Base-by-base conservation (phyloP, 768 basidiomycete species). In the Rubroboletus satanas region DNA sequence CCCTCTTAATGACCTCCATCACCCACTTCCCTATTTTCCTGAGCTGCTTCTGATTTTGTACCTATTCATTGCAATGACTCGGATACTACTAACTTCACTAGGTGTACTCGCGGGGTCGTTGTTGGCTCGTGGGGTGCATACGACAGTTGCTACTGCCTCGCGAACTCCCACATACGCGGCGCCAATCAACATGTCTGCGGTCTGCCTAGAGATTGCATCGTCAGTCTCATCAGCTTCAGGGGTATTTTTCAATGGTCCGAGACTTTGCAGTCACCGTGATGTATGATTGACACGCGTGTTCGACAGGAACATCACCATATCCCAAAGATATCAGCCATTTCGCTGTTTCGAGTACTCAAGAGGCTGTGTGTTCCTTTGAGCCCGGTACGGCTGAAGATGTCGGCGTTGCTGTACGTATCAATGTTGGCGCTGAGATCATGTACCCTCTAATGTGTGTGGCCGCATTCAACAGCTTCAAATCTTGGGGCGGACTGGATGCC, bases 341-440 rank as follows among this genome's bases (percentile, higher is more conserved):
- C 75, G 75, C 80, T 0, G 61, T 62, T 15, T 79, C 80, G 11
- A 83, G 80, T 56, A 65, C 73, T 1, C 75, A 82, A 57, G 23
- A 57, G 0, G 60, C 84, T 0, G 67, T 71, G 7, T 87, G 84
- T 64, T 77, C 77, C 15, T 81, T 85, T 10, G 80, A 84, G 62
- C 83, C 84, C 8, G 81, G 79, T 2, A 81, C 76, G 1, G 71
- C 78, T 1, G 73, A 74, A n/a, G 84, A 87, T 55, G 69, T 85
- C 32, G 75, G 73, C 1, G 68, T 62, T 7, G 79, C 79, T 29
- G 85, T 85, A 46, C 45, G 68, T 58, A 41, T 42, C 33, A 18
- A 28, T 18, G 18, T 45, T 7, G 28, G 28, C 9, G 9, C 42
- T 6, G 39, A 50, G 29, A n/a, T 18, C 33, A 7, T 23, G 10